A percentile compares a stretch with the other conserved stretches of the same genome.
Evolutionary conservation across 2,329 filamentous ascomycete genomes (phyloP).

Genomic region (Bipolaris gigantea): DNA sequence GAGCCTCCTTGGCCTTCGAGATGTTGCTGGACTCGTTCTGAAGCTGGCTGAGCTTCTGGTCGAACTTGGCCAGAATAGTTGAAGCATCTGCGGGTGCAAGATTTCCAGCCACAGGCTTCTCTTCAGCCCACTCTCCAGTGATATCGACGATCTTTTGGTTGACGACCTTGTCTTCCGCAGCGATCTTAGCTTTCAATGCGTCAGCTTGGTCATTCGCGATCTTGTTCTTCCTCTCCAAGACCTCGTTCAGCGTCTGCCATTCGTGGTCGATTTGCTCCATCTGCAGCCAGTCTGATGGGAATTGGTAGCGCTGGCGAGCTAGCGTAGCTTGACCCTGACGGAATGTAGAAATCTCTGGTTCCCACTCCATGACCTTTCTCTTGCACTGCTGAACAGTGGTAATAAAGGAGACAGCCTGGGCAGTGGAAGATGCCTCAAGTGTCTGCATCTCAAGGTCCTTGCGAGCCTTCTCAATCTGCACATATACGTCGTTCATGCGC

Average conservation of each 20-base stretch:
- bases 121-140: constrained; percentile 85
- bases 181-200: constrained; percentile 90
- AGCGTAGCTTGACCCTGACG: constrained; percentile 93
- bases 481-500: constrained; percentile 89
- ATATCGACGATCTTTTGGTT: constrained; percentile 85
- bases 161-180: constrained; percentile 89
- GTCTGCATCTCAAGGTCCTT: constrained; percentile 90
- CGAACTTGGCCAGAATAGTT: constrained; percentile 77
- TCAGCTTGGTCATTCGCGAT: constrained; percentile 97
- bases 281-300: constrained; percentile 89
- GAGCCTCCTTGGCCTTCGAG: constrained; percentile 91
- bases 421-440: constrained; percentile 90
- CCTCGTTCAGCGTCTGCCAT: constrained; percentile 91
- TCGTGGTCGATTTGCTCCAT: constrained; percentile 96
- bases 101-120: constrained; percentile 94
- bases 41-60: constrained; percentile 79
- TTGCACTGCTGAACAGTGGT: constrained; percentile 97
- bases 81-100: constrained; percentile 90
- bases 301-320: constrained; percentile 88
- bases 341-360: constrained; percentile 93
- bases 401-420: constrained; percentile 96
- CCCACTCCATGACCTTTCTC: constrained; percentile 90
- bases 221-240: constrained; percentile 88
- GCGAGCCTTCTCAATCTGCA: constrained; percentile 86
- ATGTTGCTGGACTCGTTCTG: constrained; percentile 92